A percentile compares a stretch with the other conserved stretches of the same genome.
Conservation (phyloP, 208 protist genomes). For the Trypanosoma platydactyli region DNA sequence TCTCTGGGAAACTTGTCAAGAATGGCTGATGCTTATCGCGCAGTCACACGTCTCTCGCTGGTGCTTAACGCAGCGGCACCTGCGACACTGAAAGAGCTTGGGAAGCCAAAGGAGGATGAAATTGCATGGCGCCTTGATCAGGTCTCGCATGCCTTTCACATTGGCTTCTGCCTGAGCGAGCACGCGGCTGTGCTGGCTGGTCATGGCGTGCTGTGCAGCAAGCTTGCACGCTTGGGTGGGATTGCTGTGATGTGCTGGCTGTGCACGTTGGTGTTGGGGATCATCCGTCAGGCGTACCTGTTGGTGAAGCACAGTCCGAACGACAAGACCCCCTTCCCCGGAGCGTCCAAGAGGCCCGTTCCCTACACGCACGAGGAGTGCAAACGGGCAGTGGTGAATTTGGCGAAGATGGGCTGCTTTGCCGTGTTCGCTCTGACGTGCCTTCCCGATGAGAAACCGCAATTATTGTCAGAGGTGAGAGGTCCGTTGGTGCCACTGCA, state of each 20-base stretch:
- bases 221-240: constrained; percentile 60
- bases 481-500: constrained; percentile 77
- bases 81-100: constrained; percentile 50
- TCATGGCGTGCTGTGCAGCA: constrained; percentile 56
- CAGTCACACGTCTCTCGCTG: constrained; percentile 80
- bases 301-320: constrained; percentile 56
- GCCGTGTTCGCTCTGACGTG: constrained; percentile 79
- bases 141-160: constrained; percentile 79
- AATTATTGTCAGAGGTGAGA: constrained; percentile 65
- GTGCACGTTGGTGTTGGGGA: constrained; percentile 72
- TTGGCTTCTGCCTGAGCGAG: constrained; percentile 83
- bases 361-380: constrained; percentile 66
- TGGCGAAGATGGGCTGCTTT: constrained; percentile 82
- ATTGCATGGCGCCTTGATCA: constrained; percentile 63
- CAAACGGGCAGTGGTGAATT: constrained; percentile 66
- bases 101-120: constrained; percentile 58
- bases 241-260: constrained; percentile 86
- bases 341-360: background rate
- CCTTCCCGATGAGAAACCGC: constrained; percentile 72
- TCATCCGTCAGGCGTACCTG: constrained; percentile 70
- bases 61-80: constrained; percentile 71
- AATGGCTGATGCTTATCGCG: constrained; percentile 86
- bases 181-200: constrained; percentile 72
- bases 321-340: too few species aligned
- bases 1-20: constrained; percentile 62